Evolutionary conservation across 2,329 filamentous ascomycete species (phyloP).

Genomic region (Fusarium odoratissimum): DNA sequence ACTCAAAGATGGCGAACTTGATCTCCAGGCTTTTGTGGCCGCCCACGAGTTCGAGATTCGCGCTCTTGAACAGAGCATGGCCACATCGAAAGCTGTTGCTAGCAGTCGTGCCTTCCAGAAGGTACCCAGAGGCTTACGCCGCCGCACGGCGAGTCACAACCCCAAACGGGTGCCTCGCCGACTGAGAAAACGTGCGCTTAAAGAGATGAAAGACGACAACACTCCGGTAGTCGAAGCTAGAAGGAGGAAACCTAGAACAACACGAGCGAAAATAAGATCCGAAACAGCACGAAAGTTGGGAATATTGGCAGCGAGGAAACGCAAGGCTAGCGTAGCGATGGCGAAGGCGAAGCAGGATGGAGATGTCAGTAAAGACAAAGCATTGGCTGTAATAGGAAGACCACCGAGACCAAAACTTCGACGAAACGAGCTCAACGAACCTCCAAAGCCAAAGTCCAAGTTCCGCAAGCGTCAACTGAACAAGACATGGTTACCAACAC

Average conservation of each 20-base stretch:
- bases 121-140: constrained; percentile 84
- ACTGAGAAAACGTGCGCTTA: constrained; percentile 74
- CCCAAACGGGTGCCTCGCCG: constrained; percentile 87
- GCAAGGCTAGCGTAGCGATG: constrained; percentile 54
- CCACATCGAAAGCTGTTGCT: constrained; percentile 71
- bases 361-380: constrained; percentile 17
- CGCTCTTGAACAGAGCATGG: constrained; percentile 85
- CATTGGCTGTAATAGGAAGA: constrained; percentile 36
- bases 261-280: constrained; percentile 71
- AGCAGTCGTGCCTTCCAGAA: constrained; percentile 87
- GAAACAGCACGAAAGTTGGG: constrained; percentile 81
- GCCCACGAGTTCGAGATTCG: constrained; percentile 91
- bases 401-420: constrained; percentile 73
- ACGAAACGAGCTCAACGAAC: constrained; percentile 74
- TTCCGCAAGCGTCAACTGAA: constrained; percentile 87
- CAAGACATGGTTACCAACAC: constrained; percentile 96
- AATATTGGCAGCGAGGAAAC: constrained; percentile 69
- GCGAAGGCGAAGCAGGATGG: constrained; percentile 41
- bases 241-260: constrained; percentile 69
- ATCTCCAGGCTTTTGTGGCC: constrained; percentile 85
- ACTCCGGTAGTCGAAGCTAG: constrained; percentile 80
- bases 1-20: constrained; percentile 79
- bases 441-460: constrained; percentile 67
- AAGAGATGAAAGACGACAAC: constrained; percentile 88
- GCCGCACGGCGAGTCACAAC: constrained; percentile 95